A percentile compares a stretch with the other conserved stretches of the same genome.
Evolutionary conservation across 2,329 filamentous ascomycete genomes (phyloP).

Genomic region (Colletotrichum limetticola): DNA sequence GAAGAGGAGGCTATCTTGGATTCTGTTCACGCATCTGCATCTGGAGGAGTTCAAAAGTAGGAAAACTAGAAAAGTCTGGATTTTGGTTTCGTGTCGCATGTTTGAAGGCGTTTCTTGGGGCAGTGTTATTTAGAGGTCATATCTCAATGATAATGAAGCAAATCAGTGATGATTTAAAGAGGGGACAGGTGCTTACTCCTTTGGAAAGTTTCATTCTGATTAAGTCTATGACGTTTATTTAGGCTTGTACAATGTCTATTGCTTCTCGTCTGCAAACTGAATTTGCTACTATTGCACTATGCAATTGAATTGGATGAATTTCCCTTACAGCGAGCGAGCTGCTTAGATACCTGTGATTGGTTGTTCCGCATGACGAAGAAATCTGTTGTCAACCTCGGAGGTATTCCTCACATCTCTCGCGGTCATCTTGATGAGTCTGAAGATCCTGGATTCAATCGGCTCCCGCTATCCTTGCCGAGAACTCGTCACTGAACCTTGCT

Average conservation of each 20-base stretch:
- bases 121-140: background rate
- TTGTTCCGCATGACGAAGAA: no score
- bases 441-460: no score
- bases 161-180: background rate
- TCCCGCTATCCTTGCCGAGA: no score
- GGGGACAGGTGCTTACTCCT: background rate
- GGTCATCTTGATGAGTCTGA: no score
- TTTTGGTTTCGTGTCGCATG: background rate
- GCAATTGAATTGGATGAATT: no score
- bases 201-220: background rate
- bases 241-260: background rate
- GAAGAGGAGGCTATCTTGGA: constrained; percentile 42
- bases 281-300: no score
- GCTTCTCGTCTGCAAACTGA: no score
- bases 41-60: constrained; percentile 28
- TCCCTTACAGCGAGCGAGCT: no score
- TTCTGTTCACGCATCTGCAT: constrained; percentile 30
- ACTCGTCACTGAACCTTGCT: no score
- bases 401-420: no score
- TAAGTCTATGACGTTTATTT: background rate
- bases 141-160: background rate
- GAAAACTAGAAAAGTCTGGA: background rate
- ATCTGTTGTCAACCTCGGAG: no score
- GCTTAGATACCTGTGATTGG: no score
- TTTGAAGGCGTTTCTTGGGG: constrained; percentile 11